Evolutionary conservation across 2,329 filamentous ascomycete genomes (phyloP), one percentile per base, ranked within the genome.

Genomic region (Lecanoromycetidae sp.): DNA sequence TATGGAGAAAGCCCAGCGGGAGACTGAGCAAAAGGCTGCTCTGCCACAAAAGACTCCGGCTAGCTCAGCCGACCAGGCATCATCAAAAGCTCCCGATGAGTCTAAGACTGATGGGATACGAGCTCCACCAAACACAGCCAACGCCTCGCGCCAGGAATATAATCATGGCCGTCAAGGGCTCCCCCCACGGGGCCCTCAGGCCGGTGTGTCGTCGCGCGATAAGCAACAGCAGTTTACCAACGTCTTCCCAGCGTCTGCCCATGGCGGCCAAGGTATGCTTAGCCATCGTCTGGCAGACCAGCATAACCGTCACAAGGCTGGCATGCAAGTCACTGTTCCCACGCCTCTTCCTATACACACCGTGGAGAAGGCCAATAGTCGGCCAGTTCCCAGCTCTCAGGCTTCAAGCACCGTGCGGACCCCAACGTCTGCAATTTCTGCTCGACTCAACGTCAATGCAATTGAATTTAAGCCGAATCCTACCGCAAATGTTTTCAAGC

Each of bases 381-480:
- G 84, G 1, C 84, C 57, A 33, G 52, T 68, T 23, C 62, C 62
- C 15, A 68, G 64, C 54, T 65, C 67, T 34, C 68, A 69, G 40
- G 66, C 63, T 52, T 62, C 67, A 25, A 35, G 44, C 33, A 43
- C 32, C 26, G 56, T 65, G 5, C 71, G 73, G 50, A 75, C 74
- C 27, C 74, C 76, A 8, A 68, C 66, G 1, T 76, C 76, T 5
- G 70, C 68, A 15, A 60, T 62, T 1, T 71, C 73, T 3, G 71
- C 67, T 5, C 71, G 72, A 50, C 74, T 81, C 61, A 80, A 80
- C 53, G 76, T 75, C 29, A 74, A 72, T 44, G 79, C 78, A 1
- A 66, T 73, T 59, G 87, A 94, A 58, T 96, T 95, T 66, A 80
- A 83, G 54, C 91, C 90, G 15, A 93, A 82, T 57, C 80, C 85